Conservation (phyloP, 805 yeast genomes). For the Candida insectorum region DNA sequence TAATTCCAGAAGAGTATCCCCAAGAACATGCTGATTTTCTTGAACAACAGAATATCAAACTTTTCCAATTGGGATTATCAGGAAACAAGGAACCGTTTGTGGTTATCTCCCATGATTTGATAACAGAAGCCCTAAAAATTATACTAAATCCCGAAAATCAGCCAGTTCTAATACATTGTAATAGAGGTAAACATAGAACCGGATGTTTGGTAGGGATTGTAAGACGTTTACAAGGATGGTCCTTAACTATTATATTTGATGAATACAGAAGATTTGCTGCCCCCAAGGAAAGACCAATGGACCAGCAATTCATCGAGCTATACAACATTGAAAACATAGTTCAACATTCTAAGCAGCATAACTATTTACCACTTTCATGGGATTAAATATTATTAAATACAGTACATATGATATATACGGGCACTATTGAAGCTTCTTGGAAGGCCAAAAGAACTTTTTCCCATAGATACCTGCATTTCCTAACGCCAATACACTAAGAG, state of each 20-base stretch:
- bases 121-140: conserved; percentile 77
- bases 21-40: conserved; percentile 66
- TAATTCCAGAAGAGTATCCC: conserved; percentile 92
- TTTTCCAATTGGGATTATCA: conserved; percentile 87
- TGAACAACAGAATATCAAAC: conserved; percentile 53
- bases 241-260: conserved; percentile 88
- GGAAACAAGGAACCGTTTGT: conserved; percentile 97
- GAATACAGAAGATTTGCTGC: conserved; percentile 93
- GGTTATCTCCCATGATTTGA: conserved; percentile 59
- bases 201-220: conserved; percentile 95
- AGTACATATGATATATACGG: too few relatives aligned
- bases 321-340: conserved; percentile 68
- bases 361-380: conserved; percentile 74
- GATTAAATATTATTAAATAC: conserved; percentile 17
- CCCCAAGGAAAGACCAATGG: conserved; percentile 93
- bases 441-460: conserved; percentile 56
- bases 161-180: conserved; percentile 91
- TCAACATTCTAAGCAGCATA: conserved; percentile 46
- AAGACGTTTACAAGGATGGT: conserved; percentile 87
- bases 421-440: too few relatives aligned
- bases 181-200: conserved; percentile 94
- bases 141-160: conserved; percentile 84
- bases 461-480: conserved; percentile 69
- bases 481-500: conserved; percentile 54
- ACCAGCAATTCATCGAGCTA: conserved; percentile 92